A percentile compares a stretch with the other conserved stretches of the same genome.
Evolutionary conservation across 2,329 filamentous ascomycete species (phyloP).

Genomic region (Penicillium sp.): DNA sequence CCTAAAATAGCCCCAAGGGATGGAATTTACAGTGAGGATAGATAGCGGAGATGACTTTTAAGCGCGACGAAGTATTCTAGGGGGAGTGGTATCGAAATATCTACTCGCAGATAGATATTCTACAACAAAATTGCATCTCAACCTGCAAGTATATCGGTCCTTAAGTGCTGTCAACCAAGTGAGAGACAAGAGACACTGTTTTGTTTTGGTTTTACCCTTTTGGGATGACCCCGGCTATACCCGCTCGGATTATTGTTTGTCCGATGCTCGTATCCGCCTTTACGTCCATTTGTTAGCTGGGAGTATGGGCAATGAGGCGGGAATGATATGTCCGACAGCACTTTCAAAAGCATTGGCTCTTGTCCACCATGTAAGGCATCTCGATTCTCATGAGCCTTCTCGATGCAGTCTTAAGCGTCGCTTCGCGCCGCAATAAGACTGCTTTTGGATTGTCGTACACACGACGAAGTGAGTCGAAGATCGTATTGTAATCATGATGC

Average conservation of each 20-base stretch:
- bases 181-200: slow-evolving; percentile 13
- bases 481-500: no score
- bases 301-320: not conserved
- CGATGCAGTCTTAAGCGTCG: no score
- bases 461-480: no score
- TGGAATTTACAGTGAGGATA: not conserved
- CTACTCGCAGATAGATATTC: not conserved
- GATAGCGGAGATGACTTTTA: not conserved
- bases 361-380: no score
- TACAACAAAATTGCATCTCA: not conserved
- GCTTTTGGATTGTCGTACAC: no score
- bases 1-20: slow-evolving; percentile 1
- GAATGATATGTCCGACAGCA: not conserved
- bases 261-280: not conserved
- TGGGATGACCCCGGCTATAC: slow-evolving; percentile 9
- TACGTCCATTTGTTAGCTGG: not conserved
- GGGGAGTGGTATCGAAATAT: not conserved
- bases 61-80: not conserved
- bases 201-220: slow-evolving; percentile 36
- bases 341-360: no score
- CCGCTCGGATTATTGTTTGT: not conserved
- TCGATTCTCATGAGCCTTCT: no score
- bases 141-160: not conserved
- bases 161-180: not conserved
- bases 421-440: no score